Evolutionary conservation across 768 basidiomycete species (phyloP).

Genomic region (Amyloporia xantha): DNA sequence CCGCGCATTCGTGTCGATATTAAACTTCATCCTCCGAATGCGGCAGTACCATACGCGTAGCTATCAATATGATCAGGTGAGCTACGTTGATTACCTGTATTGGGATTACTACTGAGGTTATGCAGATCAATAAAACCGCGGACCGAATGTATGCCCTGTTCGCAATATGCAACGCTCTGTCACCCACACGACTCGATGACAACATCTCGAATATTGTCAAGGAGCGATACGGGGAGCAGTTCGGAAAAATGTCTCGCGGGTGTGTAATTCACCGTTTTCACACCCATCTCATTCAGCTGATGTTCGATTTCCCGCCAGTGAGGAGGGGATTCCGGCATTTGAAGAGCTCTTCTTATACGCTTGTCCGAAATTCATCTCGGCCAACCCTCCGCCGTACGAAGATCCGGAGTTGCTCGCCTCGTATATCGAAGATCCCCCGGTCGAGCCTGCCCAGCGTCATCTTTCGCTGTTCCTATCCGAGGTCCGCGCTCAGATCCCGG

Average conservation of each 20-base stretch:
- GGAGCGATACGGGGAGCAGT: slow-evolving; percentile 91
- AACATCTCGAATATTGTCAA: slow-evolving; percentile 90
- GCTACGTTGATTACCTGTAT: slow-evolving; percentile 9
- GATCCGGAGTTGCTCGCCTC: slow-evolving; percentile 55
- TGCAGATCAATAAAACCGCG: slow-evolving; percentile 91
- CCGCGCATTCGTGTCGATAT: slow-evolving; percentile 84
- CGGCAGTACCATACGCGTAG: slow-evolving; percentile 94
- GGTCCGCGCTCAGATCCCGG: slow-evolving; percentile 65
- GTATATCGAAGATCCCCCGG: slow-evolving; percentile 30
- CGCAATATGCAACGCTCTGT: slow-evolving; percentile 88
- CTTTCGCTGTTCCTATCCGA: slow-evolving; percentile 79
- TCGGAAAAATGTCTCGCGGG: slow-evolving; percentile 80
- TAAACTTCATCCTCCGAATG: slow-evolving; percentile 95
- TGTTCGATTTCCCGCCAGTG: slow-evolving; percentile 33
- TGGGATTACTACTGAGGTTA: not conserved
- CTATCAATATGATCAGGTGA: slow-evolving; percentile 92
- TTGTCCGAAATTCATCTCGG: slow-evolving; percentile 94
- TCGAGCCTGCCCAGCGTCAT: slow-evolving; percentile 81
- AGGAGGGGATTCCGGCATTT: slow-evolving; percentile 72
- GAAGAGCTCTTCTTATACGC: slow-evolving; percentile 93
- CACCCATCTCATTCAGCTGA: too few species aligned
- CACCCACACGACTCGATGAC: slow-evolving; percentile 89
- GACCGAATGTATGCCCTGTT: slow-evolving; percentile 98
- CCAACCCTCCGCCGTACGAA: slow-evolving; percentile 92
- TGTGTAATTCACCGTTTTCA: slow-evolving; percentile 35